These are phyloP conservation scores for Asterochloris sp. DNA, from an alignment of 139 green algal species.

Conservation along the genomic window DNA sequence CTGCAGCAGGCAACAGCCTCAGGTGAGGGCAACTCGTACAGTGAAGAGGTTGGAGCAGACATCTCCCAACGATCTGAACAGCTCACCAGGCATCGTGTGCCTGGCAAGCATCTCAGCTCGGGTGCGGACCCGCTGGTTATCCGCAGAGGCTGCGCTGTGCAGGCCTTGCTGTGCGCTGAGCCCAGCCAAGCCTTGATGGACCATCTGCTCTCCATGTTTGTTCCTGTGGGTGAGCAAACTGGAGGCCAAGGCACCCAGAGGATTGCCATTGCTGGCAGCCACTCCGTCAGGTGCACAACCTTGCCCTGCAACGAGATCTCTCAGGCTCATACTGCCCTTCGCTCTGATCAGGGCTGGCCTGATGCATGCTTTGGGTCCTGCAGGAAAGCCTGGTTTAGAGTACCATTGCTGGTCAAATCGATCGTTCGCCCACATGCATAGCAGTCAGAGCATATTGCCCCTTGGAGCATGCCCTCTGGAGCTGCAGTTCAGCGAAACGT, in stretches of 20 bases:
- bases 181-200: not conserved
- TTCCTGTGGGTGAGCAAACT: not conserved
- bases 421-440: too few species aligned
- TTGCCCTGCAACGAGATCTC: slow-evolving; percentile 1
- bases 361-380: too few species aligned
- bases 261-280: slow-evolving; percentile 5
- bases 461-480: too few species aligned
- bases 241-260: not conserved
- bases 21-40: not conserved
- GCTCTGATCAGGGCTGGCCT: too few species aligned
- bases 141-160: not conserved
- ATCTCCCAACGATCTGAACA: not conserved
- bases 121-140: not conserved
- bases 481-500: too few species aligned
- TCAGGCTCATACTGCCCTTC: not conserved
- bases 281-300: slow-evolving; percentile 5
- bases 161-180: not conserved
- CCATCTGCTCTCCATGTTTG: not conserved
- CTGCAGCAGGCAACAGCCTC: not conserved
- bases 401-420: too few species aligned
- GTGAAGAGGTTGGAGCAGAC: not conserved
- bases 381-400: too few species aligned
- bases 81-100: slow-evolving; percentile 7
- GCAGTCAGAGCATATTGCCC: too few species aligned
- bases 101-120: slow-evolving; percentile 3